Evolutionary conservation across 345 rosid species (phyloP).

Genomic region (Zanthoxylum bungeanum): DNA sequence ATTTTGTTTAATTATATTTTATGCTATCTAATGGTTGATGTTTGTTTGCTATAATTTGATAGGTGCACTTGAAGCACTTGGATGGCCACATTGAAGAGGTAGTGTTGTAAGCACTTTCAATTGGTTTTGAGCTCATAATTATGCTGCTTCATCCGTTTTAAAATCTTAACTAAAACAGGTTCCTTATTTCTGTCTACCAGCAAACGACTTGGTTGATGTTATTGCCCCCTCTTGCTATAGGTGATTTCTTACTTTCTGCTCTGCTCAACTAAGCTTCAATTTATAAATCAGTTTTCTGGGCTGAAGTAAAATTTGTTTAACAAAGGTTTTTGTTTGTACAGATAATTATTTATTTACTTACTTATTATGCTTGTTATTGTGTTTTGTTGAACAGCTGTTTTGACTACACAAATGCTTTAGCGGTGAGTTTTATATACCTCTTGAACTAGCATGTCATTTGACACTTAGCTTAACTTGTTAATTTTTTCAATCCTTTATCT

Average conservation of each 20-base stretch:
- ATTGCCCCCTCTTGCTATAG: constrained; percentile 98
- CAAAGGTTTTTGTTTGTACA: not conserved
- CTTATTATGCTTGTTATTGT: not conserved
- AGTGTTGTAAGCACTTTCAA: constrained; percentile 13
- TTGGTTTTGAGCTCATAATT: constrained; percentile 21
- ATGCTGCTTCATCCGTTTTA: constrained; percentile 37
- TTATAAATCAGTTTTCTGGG: not conserved
- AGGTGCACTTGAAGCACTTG: constrained; percentile 96
- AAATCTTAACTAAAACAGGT: constrained; percentile 68
- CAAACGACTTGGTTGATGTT: constrained; percentile 86
- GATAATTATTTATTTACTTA: not conserved
- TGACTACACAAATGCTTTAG: constrained; percentile 94
- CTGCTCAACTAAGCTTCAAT: not conserved
- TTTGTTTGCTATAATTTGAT: constrained; percentile 20
- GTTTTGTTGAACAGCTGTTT: constrained; percentile 67
- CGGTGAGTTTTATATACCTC: constrained; percentile 51
- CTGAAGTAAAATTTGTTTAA: not conserved
- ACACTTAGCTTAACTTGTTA: not conserved
- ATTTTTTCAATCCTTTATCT: too few relatives aligned
- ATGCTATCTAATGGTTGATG: constrained; percentile 11
- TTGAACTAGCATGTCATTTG: not conserved
- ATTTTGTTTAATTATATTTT: not conserved
- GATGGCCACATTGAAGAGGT: constrained; percentile 98
- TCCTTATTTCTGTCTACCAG: constrained; percentile 98
- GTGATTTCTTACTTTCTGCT: constrained; percentile 31